These are phyloP conservation scores for Maudiozyma pseudohumilis DNA, from an alignment of 805 yeast genomes.

Conservation along the genomic window DNA sequence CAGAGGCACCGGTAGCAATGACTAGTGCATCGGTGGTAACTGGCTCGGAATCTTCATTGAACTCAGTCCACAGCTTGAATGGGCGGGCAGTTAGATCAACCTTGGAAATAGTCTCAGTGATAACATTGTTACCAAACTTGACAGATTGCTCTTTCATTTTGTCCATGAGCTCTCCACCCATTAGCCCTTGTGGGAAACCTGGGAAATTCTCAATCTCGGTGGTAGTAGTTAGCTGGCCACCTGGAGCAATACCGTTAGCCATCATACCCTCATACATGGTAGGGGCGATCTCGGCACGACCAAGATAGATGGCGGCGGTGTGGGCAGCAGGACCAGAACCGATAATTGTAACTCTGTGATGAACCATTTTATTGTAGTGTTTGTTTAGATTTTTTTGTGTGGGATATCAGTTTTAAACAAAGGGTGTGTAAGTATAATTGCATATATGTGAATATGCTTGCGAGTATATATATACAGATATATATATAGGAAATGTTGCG, in stretches of 20 bases:
- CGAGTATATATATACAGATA: no score
- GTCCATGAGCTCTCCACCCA: slow-evolving; percentile 85
- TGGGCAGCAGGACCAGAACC: slow-evolving; percentile 99
- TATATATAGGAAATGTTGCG: no score
- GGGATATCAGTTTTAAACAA: no score
- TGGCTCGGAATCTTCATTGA: slow-evolving; percentile 85
- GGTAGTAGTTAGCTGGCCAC: slow-evolving; percentile 97
- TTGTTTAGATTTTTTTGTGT: no score
- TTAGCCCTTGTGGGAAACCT: slow-evolving; percentile 90
- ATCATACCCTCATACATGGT: slow-evolving; percentile 86
- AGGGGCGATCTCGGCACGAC: slow-evolving; percentile 95
- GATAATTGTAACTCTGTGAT: slow-evolving; percentile 74
- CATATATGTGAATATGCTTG: no score
- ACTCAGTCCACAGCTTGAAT: slow-evolving; percentile 95
- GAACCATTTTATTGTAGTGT: slow-evolving; percentile 59
- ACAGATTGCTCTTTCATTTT: slow-evolving; percentile 82
- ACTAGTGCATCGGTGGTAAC: slow-evolving; percentile 87
- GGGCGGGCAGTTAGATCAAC: slow-evolving; percentile 84
- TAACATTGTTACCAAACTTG: slow-evolving; percentile 84
- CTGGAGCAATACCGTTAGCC: slow-evolving; percentile 98
- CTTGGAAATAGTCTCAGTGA: slow-evolving; percentile 91
- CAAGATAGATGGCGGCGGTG: slow-evolving; percentile 94
- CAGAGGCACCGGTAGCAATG: slow-evolving; percentile 96
- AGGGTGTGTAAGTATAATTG: no score
- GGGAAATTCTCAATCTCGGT: slow-evolving; percentile 99